These are phyloP conservation scores for Theileria luwenshuni DNA, from an alignment of 169 alveolate genomes.

Conservation along the genomic window DNA sequence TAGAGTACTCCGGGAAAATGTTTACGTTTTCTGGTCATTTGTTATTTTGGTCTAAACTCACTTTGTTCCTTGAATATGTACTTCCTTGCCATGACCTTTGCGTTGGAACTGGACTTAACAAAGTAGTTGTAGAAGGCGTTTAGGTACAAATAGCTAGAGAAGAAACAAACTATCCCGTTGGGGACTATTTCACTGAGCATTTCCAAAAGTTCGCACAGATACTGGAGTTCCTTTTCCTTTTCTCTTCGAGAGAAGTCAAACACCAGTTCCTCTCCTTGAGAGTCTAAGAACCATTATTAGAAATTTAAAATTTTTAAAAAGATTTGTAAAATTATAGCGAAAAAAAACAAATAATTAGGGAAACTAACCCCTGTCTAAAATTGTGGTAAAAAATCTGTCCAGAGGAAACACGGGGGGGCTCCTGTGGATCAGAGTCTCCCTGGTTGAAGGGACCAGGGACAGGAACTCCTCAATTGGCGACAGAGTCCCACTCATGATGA, in stretches of 20 bases:
- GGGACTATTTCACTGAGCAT: slow-evolving; percentile 32
- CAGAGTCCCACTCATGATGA: slow-evolving; percentile 67
- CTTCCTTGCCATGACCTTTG: slow-evolving; percentile 21
- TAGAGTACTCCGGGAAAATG: slow-evolving; percentile 34
- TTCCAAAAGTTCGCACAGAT: slow-evolving; percentile 40
- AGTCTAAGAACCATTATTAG: slow-evolving; percentile 15
- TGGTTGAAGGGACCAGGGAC: slow-evolving; percentile 28
- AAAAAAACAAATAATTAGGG: neutral
- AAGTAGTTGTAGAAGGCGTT: slow-evolving; percentile 23
- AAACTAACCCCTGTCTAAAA: slow-evolving; percentile 41
- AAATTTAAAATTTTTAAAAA: neutral
- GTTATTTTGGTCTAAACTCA: neutral
- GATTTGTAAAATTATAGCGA: no score
- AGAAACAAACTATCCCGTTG: slow-evolving; percentile 60
- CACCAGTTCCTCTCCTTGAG: slow-evolving; percentile 32
- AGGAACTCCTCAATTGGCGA: slow-evolving; percentile 61
- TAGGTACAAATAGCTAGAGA: slow-evolving; percentile 46
- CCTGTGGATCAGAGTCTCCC: slow-evolving; percentile 31
- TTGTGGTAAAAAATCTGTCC: slow-evolving; percentile 33
- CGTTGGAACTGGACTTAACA: slow-evolving; percentile 21
- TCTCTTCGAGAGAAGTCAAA: slow-evolving; percentile 45
- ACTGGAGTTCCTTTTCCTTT: slow-evolving; percentile 20
- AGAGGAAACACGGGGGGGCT: slow-evolving; percentile 55
- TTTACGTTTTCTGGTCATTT: neutral
- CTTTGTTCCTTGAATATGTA: slow-evolving; percentile 49